Percentiles rank a stretch among this genome's conserved stretches.
Evolutionary conservation across 441 rosid genomes (phyloP).

Genomic region (Manihot esculenta): DNA sequence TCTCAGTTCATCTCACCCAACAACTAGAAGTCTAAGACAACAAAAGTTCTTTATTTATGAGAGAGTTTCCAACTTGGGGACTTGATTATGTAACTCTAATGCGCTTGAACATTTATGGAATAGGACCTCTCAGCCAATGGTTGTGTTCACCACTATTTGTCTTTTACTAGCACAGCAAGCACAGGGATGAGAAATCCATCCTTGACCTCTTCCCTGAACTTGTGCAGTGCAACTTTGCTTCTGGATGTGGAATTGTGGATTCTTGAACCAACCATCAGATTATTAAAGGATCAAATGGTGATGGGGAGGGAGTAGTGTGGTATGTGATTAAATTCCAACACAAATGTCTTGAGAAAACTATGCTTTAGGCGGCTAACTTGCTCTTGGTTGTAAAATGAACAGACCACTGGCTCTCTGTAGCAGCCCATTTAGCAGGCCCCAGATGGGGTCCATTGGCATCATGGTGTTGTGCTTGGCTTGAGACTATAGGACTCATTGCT

Average conservation of each 20-base stretch:
- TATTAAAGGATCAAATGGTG: neutral
- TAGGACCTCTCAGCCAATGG: neutral
- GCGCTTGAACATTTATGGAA: neutral
- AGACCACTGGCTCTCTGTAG: slow-evolving; percentile 69
- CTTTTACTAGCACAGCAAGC: neutral
- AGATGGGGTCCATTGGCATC: slow-evolving; percentile 64
- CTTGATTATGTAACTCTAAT: neutral
- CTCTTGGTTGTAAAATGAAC: slow-evolving; percentile 3
- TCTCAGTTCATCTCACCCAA: neutral
- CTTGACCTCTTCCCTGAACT: neutral
- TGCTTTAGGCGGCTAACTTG: neutral
- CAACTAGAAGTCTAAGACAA: neutral
- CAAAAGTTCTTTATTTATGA: neutral
- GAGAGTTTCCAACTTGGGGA: neutral
- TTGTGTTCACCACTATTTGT: neutral
- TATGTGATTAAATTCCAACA: too few relatives aligned
- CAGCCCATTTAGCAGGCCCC: slow-evolving; percentile 66
- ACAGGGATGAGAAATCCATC: neutral
- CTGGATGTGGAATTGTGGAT: neutral
- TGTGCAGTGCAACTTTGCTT: neutral
- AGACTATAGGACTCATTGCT: slow-evolving; percentile 54
- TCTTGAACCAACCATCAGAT: neutral
- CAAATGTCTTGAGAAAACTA: neutral
- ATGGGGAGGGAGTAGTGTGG: neutral
- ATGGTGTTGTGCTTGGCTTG: slow-evolving; percentile 70